A percentile compares a stretch with the other conserved stretches of the same genome.
Conservation (phyloP, 2,329 filamentous ascomycete species). For the Hysterium pulicare region DNA sequence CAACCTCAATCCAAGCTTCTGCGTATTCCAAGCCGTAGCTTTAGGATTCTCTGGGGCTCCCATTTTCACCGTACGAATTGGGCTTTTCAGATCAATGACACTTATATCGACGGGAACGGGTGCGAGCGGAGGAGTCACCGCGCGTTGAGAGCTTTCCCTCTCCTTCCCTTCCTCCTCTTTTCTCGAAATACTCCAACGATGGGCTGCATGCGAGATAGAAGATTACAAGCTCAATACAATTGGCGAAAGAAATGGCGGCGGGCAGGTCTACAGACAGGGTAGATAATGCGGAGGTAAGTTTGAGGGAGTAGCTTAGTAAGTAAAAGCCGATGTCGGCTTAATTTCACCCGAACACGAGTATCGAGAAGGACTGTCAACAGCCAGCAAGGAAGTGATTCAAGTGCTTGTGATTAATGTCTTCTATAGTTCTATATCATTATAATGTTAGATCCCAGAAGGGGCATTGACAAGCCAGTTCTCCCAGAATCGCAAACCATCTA, state of each 20-base stretch:
- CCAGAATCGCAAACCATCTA: slow-evolving; percentile 93
- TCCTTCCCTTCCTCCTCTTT: slow-evolving; percentile 3
- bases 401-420: background rate
- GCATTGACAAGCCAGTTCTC: slow-evolving; percentile 57
- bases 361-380: background rate
- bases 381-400: too few species aligned
- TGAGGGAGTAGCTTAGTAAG: background rate
- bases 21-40: slow-evolving; percentile 65
- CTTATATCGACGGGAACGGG: background rate
- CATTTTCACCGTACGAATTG: background rate
- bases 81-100: background rate
- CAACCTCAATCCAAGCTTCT: slow-evolving; percentile 64
- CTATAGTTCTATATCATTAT: background rate
- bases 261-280: background rate
- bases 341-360: background rate
- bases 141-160: slow-evolving; percentile 1
- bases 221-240: too few species aligned
- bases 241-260: background rate
- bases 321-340: background rate
- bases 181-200: too few species aligned
- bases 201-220: too few species aligned
- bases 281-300: background rate
- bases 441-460: background rate
- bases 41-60: background rate
- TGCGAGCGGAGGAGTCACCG: background rate